phyloP scores from a whole-genome alignment of 2,329 filamentous ascomycete genomes.

The Epichloe glyceriae region DNA sequence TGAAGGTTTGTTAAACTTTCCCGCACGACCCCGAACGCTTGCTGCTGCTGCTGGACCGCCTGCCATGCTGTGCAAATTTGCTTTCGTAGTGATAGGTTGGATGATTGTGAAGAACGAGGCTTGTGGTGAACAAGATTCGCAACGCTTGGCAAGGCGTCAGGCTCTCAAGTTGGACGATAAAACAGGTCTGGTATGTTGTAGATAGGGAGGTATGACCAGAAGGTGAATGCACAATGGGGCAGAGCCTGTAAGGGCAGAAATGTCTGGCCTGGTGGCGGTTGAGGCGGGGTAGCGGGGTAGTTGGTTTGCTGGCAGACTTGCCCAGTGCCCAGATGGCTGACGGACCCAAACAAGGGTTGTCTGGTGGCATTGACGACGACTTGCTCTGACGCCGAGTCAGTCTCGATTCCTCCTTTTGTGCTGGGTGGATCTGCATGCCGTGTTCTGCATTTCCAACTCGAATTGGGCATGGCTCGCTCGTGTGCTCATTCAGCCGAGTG shows the following conservation, averaged over 20 bases:
- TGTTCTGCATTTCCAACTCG: neutral
- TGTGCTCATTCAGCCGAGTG: neutral
- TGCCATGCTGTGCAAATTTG: constrained; percentile 28
- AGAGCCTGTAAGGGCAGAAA: neutral
- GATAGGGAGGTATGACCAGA: neutral
- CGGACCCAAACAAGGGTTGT: neutral
- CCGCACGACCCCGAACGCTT: constrained; percentile 61
- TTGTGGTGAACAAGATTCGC: neutral
- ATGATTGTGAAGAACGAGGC: neutral
- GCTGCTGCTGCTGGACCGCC: constrained; percentile 28
- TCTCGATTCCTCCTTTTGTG: too few relatives aligned
- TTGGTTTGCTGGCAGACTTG: constrained; percentile 1
- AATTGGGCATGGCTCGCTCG: neutral
- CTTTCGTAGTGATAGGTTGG: neutral
- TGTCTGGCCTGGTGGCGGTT: neutral
- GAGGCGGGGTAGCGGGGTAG: constrained; percentile 28
- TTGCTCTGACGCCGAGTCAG: too few relatives aligned
- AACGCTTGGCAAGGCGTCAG: neutral
- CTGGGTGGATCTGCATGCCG: too few relatives aligned
- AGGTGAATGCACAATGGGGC: neutral
- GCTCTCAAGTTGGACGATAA: neutral
- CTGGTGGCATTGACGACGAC: too few relatives aligned
- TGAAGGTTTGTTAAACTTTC: constrained; percentile 90
- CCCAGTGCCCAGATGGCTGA: neutral
- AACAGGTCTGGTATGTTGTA: neutral